Percentiles rank a stretch among this genome's conserved stretches.
These are phyloP conservation scores for Auriculariales sp. DNA, from an alignment of 768 basidiomycete species.

Conservation along the genomic window DNA sequence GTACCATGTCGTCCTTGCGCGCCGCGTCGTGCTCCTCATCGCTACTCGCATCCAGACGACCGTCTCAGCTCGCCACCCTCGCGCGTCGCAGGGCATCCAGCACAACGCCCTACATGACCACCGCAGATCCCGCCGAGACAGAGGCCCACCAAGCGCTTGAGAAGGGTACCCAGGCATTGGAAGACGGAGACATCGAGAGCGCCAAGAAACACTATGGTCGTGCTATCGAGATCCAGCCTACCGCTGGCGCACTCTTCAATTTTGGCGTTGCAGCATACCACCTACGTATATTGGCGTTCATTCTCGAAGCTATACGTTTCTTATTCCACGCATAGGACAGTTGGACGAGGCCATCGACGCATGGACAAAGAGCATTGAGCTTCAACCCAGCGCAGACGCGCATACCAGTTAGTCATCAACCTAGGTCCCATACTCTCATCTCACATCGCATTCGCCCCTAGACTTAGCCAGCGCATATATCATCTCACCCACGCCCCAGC, in stretches of 20 bases:
- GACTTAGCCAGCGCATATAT: slow-evolving; percentile 86
- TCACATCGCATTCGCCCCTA: slow-evolving; percentile 16
- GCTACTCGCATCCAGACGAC: neutral
- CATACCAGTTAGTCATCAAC: slow-evolving; percentile 55
- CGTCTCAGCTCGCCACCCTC: neutral
- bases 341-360: slow-evolving; percentile 73
- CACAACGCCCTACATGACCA: slow-evolving; percentile 65
- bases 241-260: slow-evolving; percentile 73
- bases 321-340: slow-evolving; percentile 40
- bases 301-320: neutral
- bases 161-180: slow-evolving; percentile 69
- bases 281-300: slow-evolving; percentile 41
- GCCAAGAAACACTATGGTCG: slow-evolving; percentile 67
- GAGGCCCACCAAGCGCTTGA: slow-evolving; percentile 72
- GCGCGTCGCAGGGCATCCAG: too few relatives aligned
- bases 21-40: too few relatives aligned
- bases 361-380: slow-evolving; percentile 72
- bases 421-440: slow-evolving; percentile 9
- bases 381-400: slow-evolving; percentile 77
- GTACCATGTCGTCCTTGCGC: too few relatives aligned
- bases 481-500: slow-evolving; percentile 61
- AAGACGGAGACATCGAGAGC: slow-evolving; percentile 71
- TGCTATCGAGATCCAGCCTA: slow-evolving; percentile 67
- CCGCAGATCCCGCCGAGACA: slow-evolving; percentile 66
- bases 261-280: slow-evolving; percentile 84